Evolutionary conservation across 352 stramenopile species (phyloP), one percentile per base, ranked within the genome.

Genomic region (Globisporangium recalcitrans): DNA sequence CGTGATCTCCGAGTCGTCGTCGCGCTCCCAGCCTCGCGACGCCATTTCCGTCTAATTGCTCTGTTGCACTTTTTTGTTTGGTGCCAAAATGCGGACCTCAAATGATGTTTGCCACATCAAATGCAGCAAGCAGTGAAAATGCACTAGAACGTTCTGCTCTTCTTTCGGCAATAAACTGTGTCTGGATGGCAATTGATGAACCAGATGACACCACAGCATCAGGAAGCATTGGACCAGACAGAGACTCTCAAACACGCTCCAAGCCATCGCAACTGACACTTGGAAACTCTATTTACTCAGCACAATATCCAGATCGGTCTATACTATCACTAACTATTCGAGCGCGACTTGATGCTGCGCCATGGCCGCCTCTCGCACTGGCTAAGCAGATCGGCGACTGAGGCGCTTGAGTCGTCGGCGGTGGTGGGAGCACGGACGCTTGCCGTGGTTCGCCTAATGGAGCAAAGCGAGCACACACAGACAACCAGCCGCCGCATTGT

Each of bases 341-440:
- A 46, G 44, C 21, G 31, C 7, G 31, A 56, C 13, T 27, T 26
- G 26, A 11, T 31, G 32, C 13, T 27, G n/a, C 40, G 26, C 11
- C 22, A 26, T 6, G 6, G 5, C 31, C 31, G 3, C 24, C 21
- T 16, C 31, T 44, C 11, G n/a, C 4, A 32, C 40, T 24, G 6
- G 8, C 21, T 47, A 22, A 5, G 62, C 40, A 13, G 57, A 62
- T 36, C 69, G 60, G 26, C 75, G 76, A 46, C 72, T 71, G 10
- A 81, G 62, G 51, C 73, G 73, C 59, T 79, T 81, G 63, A 77
- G 69, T 8, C 77, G 60, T 54, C 74, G 71, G 7, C 75, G 73
- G 60, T 81, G 55, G 52, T 84, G 73, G 2, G 77, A 86, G 65
- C 77, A 86, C 26, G 75, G 69, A 16, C 75, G 69, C 58, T 87